Percentiles rank a stretch among this genome's conserved stretches.
Evolutionary conservation across 1,284 basidiomycete species (phyloP).

Genomic region (Melampsora larici-populina): DNA sequence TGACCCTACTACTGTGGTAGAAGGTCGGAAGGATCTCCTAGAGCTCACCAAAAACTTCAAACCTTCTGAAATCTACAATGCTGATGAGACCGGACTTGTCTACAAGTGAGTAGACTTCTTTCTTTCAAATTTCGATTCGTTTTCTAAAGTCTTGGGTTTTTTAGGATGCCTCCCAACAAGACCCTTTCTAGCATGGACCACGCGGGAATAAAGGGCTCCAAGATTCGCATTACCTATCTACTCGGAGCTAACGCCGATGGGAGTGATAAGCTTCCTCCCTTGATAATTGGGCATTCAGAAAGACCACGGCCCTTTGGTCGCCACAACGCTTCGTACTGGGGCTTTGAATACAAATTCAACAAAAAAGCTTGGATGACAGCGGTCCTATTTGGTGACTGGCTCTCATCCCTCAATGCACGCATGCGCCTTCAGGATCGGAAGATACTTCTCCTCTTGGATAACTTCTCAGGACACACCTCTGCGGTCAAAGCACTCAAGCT

Average conservation of each 20-base stretch:
- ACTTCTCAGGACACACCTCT: constrained; percentile 53
- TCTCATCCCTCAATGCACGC: neutral
- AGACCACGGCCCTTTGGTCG: neutral
- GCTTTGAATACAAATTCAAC: constrained; percentile 46
- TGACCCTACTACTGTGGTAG: constrained; percentile 49
- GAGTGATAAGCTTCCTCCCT: neutral
- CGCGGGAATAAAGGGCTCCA: neutral
- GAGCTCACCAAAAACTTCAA: neutral
- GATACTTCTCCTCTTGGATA: constrained; percentile 53
- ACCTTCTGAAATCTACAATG: neutral
- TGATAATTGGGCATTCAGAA: neutral
- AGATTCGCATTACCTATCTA: constrained; percentile 1
- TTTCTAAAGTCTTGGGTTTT: constrained; percentile 46
- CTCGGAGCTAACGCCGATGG: neutral
- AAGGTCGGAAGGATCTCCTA: neutral
- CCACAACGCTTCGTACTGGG: constrained; percentile 44
- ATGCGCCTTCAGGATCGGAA: constrained; percentile 29
- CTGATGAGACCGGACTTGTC: neutral
- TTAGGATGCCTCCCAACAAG: constrained; percentile 1
- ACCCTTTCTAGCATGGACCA: neutral
- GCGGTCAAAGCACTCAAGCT: constrained; percentile 34
- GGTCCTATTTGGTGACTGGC: neutral
- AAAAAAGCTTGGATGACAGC: neutral
- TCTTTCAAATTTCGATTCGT: constrained; percentile 44
- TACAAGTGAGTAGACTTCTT: neutral